Conservation (phyloP, 345 rosid genomes). For the Raphanus sativus region DNA sequence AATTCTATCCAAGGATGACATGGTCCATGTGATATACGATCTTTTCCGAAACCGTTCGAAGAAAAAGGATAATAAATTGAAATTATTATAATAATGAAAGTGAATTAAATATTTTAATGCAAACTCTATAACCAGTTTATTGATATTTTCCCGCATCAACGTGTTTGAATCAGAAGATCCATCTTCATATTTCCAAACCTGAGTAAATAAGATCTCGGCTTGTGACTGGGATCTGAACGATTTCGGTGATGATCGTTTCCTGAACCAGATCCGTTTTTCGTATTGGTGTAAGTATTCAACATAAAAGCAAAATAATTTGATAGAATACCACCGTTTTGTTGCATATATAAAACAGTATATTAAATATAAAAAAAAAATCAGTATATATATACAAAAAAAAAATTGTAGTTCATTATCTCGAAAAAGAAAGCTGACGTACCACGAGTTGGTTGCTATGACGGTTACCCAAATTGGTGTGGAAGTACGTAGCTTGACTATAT, state of each 20-base stretch:
- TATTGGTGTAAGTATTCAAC: not conserved
- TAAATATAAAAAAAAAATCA: too few relatives aligned
- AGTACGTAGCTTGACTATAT: too few relatives aligned
- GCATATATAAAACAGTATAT: not conserved
- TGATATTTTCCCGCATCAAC: not conserved
- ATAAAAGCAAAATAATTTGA: not conserved
- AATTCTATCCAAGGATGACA: not conserved
- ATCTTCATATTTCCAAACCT: not conserved
- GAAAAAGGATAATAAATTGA: not conserved
- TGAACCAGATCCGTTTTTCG: not conserved
- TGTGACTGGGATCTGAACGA: not conserved
- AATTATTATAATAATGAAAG: not conserved
- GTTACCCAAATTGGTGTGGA: not conserved
- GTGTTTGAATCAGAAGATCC: not conserved
- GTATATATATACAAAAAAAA: too few relatives aligned
- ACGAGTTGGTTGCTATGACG: not conserved
- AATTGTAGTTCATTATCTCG: not conserved
- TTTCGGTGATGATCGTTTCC: not conserved
- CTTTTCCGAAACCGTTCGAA: not conserved
- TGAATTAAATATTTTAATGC: too few relatives aligned
- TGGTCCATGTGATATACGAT: not conserved
- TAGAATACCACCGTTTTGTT: not conserved
- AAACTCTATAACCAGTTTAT: not conserved
- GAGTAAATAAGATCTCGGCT: not conserved
- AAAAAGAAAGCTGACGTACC: not conserved